Base-by-base conservation (phyloP, 805 yeast species). In the Candida ovalis region DNA sequence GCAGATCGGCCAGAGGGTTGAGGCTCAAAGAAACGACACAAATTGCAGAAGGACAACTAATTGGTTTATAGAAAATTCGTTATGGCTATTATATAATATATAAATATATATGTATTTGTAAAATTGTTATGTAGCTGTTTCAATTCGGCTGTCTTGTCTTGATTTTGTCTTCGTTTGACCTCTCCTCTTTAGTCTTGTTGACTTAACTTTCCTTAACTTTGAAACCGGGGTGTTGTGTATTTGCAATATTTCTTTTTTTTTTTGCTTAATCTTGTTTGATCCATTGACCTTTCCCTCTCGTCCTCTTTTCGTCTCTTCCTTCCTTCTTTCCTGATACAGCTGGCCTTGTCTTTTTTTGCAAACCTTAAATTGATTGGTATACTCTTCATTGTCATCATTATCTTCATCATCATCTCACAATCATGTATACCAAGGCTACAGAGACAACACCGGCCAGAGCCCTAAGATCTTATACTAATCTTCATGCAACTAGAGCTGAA, bases 371-470 rank as follows among this genome's bases (percentile, higher is more conserved):
- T 25, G 6, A 25, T 25, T 10, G 10, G 28, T 32, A 7, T 32
- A 32, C 22, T 17, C 19, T 35, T 4, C 38, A 17, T n/a, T 12
- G 6, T 35, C 35, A 10, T 17, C 38, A 35, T 12, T 12, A n/a
- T 35, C 19, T 30, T 15, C 35, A 15, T 17, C 39, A 22, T 22
- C 8, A 9, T n/a, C 3, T 37, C 40, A 37, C 27, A 21, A 30
- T 9, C 35, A 35, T 35, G 38, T 35, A n/a, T 17, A 17, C 24
- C 12, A 35, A 18, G 19, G 38, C 38, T 7, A 35, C 38, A 17
- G 38, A 38, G 18, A 22, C 33, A 38, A 23, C 39, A 40, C 24
- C 48, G 22, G 28, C 21, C 19, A 38, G 43, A 39, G 15, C 24
- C 27, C 28, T 23, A 15, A 44, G n/a, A 22, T 38, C 40, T 33